Conservation (phyloP, 306 rosid species). For the Rosa rugosa region DNA sequence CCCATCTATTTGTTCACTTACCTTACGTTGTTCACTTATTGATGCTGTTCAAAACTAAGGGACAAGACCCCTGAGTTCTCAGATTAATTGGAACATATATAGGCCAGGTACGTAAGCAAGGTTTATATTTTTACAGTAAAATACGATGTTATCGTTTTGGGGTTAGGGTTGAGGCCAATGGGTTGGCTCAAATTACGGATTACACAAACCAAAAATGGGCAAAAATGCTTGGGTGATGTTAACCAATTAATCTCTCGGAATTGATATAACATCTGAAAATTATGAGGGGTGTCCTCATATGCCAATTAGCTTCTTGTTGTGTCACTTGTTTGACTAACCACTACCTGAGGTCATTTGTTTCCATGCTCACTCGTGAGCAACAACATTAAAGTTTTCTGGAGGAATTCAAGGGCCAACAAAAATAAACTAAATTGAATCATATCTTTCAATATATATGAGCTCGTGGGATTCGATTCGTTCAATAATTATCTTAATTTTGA, state of each 20-base stretch:
- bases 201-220: neutral
- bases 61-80: neutral
- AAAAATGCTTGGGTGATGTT: neutral
- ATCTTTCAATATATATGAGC: neutral
- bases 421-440: neutral
- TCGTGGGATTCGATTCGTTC: constrained; percentile 8
- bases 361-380: constrained; percentile 9
- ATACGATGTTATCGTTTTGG: neutral
- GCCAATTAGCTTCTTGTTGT: constrained; percentile 9
- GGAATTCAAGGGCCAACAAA: constrained; percentile 11
- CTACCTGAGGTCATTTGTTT: constrained; percentile 14
- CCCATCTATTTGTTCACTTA: neutral
- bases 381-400: neutral
- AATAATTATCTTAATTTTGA: neutral
- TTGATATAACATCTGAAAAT: neutral
- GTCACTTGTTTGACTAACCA: constrained; percentile 11
- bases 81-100: neutral
- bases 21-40: neutral
- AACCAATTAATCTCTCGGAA: neutral
- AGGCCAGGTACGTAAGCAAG: neutral
- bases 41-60: neutral
- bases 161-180: neutral
- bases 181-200: constrained; percentile 2
- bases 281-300: neutral
- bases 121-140: neutral